These are phyloP conservation scores for Asclepias syriaca DNA, from an alignment of 257 asterid species.

Conservation along the genomic window DNA sequence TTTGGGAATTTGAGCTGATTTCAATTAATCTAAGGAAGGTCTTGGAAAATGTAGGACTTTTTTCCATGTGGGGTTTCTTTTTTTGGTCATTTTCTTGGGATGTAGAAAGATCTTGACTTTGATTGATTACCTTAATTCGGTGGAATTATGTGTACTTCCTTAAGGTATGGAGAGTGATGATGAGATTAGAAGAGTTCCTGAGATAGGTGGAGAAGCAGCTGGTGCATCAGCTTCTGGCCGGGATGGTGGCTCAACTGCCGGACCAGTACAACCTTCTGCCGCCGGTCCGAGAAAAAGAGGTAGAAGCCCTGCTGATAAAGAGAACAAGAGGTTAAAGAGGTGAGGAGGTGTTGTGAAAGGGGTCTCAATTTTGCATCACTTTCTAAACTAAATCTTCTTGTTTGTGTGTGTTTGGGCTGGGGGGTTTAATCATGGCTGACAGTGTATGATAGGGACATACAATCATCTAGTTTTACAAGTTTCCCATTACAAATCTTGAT, in stretches of 20 bases:
- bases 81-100: slow-evolving; percentile 5
- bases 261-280: slow-evolving; percentile 50
- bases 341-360: slow-evolving; percentile 9
- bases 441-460: neutral
- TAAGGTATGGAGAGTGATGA: slow-evolving; percentile 98
- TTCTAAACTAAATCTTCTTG: neutral
- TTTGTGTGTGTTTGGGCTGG: neutral
- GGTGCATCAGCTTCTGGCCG: slow-evolving; percentile 55
- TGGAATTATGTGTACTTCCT: neutral
- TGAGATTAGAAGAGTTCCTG: slow-evolving; percentile 97
- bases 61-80: neutral
- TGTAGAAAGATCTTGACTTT: slow-evolving; percentile 1
- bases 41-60: slow-evolving; percentile 3
- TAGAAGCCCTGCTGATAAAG: slow-evolving; percentile 90
- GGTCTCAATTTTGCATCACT: neutral
- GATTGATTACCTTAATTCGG: neutral
- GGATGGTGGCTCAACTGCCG: slow-evolving; percentile 44
- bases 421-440: neutral
- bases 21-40: neutral
- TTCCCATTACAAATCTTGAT: neutral
- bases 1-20: neutral
- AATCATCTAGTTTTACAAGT: neutral
- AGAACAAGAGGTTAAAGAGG: slow-evolving; percentile 94
- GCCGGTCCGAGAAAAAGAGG: slow-evolving; percentile 75
- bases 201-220: slow-evolving; percentile 68